Percentiles rank a stretch among this genome's conserved stretches.
phyloP scores from a whole-genome alignment of 192 early-diverging fungal genomes.

The Obelidium mucronatum region DNA sequence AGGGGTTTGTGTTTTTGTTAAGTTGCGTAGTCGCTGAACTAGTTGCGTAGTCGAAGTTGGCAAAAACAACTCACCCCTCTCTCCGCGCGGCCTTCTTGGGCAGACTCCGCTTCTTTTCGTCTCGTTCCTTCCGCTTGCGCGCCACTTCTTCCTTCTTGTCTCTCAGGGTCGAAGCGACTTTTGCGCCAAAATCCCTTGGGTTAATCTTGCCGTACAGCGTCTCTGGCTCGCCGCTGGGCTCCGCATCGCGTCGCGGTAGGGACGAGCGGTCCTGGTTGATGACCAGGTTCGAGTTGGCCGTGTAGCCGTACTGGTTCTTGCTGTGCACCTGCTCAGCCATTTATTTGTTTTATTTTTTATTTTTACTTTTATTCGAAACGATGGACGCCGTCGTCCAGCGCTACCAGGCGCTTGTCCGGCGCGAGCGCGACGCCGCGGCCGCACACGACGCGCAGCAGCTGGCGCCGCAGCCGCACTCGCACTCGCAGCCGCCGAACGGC shows the following conservation, averaged over 20 bases:
- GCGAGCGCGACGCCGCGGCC: no score
- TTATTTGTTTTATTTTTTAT: no score
- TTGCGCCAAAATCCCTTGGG: slow-evolving; percentile 83
- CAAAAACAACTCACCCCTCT: background rate
- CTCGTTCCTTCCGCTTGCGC: slow-evolving; percentile 62
- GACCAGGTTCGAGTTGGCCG: slow-evolving; percentile 96
- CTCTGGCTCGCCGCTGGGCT: slow-evolving; percentile 96
- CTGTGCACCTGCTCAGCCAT: slow-evolving; percentile 41
- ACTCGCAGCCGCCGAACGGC: no score
- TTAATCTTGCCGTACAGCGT: slow-evolving; percentile 88
- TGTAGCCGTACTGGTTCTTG: slow-evolving; percentile 47
- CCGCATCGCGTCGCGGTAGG: slow-evolving; percentile 82
- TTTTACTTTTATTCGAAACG: no score
- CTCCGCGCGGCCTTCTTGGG: background rate
- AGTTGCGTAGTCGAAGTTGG: background rate
- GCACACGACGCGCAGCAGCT: no score
- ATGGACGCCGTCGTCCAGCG: no score
- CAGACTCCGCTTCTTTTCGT: slow-evolving; percentile 51
- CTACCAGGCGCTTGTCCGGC: no score
- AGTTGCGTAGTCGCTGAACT: background rate
- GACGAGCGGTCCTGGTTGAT: slow-evolving; percentile 87
- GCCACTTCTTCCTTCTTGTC: slow-evolving; percentile 69
- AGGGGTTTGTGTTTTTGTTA: background rate
- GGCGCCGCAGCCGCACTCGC: no score
- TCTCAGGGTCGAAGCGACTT: slow-evolving; percentile 72